Evolutionary conservation across 345 rosid genomes (phyloP).

Genomic region (Linum lewisii): DNA sequence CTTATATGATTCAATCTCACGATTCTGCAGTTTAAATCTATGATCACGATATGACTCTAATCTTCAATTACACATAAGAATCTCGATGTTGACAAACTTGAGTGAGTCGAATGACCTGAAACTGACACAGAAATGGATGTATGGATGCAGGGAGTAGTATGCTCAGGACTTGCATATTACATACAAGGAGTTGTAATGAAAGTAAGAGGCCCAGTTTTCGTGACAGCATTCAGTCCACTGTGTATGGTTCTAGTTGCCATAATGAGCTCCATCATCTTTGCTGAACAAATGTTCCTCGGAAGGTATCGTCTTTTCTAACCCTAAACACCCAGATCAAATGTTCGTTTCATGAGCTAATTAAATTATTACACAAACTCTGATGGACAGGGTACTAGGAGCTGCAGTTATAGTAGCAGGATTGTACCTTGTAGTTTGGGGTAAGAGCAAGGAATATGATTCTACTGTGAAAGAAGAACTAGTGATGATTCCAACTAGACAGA

Average conservation of each 20-base stretch:
- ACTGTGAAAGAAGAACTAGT: neutral
- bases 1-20: no score
- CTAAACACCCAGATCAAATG: no score
- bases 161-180: conserved; percentile 75
- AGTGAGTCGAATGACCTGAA: no score
- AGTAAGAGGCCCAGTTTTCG: conserved; percentile 84
- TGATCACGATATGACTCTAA: no score
- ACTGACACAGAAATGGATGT: no score
- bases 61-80: no score
- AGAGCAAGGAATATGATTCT: neutral
- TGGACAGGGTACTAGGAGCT: neutral
- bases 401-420: neutral
- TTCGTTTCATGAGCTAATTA: no score
- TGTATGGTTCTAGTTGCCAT: conserved; percentile 76
- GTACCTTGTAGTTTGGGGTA: neutral
- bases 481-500: neutral
- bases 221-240: conserved; percentile 75
- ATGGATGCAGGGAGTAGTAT: conserved; percentile 58
- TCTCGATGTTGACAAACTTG: no score
- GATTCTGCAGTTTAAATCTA: no score
- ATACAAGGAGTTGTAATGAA: conserved; percentile 68
- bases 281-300: conserved; percentile 75
- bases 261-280: conserved; percentile 64
- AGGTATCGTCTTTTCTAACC: conserved; percentile 2
- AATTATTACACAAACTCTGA: no score